Evolutionary conservation across 768 basidiomycete genomes (phyloP).

Genomic region (Kwoniella europaea): DNA sequence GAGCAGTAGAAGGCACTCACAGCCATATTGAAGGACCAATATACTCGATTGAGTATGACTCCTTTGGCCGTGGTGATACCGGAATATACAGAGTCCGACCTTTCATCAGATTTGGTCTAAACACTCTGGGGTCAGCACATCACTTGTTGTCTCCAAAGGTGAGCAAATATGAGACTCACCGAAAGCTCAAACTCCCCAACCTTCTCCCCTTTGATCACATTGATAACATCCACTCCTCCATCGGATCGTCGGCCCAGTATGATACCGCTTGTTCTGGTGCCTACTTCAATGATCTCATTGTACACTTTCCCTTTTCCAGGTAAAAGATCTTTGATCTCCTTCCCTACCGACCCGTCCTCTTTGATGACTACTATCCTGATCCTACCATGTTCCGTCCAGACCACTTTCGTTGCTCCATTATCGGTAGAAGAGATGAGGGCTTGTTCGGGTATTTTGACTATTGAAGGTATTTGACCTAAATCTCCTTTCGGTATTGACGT

Average conservation of each 20-base stretch:
- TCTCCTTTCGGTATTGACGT: constrained; percentile 60
- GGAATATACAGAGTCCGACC: constrained; percentile 65
- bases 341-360: constrained; percentile 30
- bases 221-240: constrained; percentile 67
- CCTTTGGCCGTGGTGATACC: constrained; percentile 65
- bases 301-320: constrained; percentile 58
- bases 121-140: no score
- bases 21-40: constrained; percentile 67
- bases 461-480: constrained; percentile 65
- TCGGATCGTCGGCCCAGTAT: constrained; percentile 68
- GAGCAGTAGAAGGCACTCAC: constrained; percentile 60
- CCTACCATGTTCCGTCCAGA: constrained; percentile 64
- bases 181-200: constrained; percentile 64
- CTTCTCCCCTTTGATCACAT: constrained; percentile 62
- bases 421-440: constrained; percentile 57
- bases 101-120: constrained; percentile 55
- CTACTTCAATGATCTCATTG: constrained; percentile 67
- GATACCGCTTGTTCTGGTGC: constrained; percentile 65
- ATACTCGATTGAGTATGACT: constrained; percentile 68
- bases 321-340: constrained; percentile 38
- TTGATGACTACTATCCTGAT: constrained; percentile 62
- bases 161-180: constrained; percentile 58
- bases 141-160: no score
- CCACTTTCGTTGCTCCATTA: constrained; percentile 45
- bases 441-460: constrained; percentile 59